A percentile compares a stretch with the other conserved stretches of the same genome.
phyloP scores from a whole-genome alignment of 306 rosid species.

The Acacia melanoxylon region DNA sequence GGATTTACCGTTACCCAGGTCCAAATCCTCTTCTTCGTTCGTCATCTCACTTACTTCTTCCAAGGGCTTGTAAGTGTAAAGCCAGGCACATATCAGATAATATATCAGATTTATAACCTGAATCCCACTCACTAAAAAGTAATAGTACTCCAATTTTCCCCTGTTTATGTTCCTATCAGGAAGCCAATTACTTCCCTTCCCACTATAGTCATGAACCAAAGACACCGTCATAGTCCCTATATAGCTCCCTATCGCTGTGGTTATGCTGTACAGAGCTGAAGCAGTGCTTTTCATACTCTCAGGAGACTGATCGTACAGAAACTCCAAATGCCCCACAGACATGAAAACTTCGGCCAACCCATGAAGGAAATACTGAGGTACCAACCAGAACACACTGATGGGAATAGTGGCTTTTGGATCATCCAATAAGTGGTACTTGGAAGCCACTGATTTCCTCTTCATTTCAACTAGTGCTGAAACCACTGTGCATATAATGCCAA shows the following conservation, averaged over 20 bases:
- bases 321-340: slow-evolving; percentile 81
- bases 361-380: slow-evolving; percentile 66
- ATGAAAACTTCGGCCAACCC: slow-evolving; percentile 72
- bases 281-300: slow-evolving; percentile 83
- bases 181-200: slow-evolving; percentile 58
- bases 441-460: slow-evolving; percentile 57
- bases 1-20: neutral
- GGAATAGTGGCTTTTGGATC: slow-evolving; percentile 60
- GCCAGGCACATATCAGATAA: slow-evolving; percentile 55
- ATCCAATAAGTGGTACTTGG: slow-evolving; percentile 49
- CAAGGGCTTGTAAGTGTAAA: slow-evolving; percentile 62
- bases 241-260: slow-evolving; percentile 58
- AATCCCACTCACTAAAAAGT: slow-evolving; percentile 63
- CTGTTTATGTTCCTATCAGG: slow-evolving; percentile 76
- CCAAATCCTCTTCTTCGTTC: slow-evolving; percentile 35
- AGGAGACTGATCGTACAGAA: slow-evolving; percentile 79
- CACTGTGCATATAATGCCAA: slow-evolving; percentile 58
- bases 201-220: slow-evolving; percentile 54
- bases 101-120: slow-evolving; percentile 61
- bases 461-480: slow-evolving; percentile 62
- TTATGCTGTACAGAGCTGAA: slow-evolving; percentile 59
- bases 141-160: slow-evolving; percentile 70
- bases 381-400: slow-evolving; percentile 74
- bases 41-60: slow-evolving; percentile 42
- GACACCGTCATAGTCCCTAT: slow-evolving; percentile 59